Base-by-base conservation (phyloP, 345 rosid genomes). In the Brassica carinata region DNA sequence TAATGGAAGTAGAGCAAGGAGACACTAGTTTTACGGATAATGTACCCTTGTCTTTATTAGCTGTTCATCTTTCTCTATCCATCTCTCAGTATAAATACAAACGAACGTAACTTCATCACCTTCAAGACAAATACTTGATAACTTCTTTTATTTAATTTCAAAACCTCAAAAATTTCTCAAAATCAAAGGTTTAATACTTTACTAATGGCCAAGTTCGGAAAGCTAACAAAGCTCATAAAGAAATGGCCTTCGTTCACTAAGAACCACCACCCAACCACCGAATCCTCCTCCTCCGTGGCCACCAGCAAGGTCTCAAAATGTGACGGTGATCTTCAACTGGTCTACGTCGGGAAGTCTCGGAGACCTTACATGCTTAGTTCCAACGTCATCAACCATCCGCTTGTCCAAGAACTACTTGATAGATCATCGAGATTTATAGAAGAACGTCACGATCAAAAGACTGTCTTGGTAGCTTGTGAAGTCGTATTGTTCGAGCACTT, bases 401-500 rank as follows among this genome's bases (percentile, higher is more conserved):
- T 93, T 11, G 89, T 95, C 48, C 96, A 85, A 69, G 93, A 89
- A 79, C 79, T 93, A 83, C 77, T 90, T 14, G 92, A 85, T 27
- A 78, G 92, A 82, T 89, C 95, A 3, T 76, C 82, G 5, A 87
- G 83, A 62, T 61, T 43, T 23, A 67, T 61, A 1, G 76, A 76
- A n/a, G 83, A 62, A 48, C 73, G 26, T 45, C 43, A 82, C 0
- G 86, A 69, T 1, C 79, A 78, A 2, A 85, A 76, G 27, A 83
- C 85, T 0, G 87, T 85, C 43, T 33, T 62, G 48, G 91, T 88
- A 58, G 84, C 90, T 73, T 93, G 97, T 59, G 98, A 93, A 83
- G 97, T 91, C 11, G 98, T 95, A 36, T 74, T 95, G 87, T 95
- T 95, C 71, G 98, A 93, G 82, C 99, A 95, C 79, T 85, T 95